Evolutionary conservation across 2,329 filamentous ascomycete species (phyloP).

Genomic region (Pseudocercospora macadamiae): DNA sequence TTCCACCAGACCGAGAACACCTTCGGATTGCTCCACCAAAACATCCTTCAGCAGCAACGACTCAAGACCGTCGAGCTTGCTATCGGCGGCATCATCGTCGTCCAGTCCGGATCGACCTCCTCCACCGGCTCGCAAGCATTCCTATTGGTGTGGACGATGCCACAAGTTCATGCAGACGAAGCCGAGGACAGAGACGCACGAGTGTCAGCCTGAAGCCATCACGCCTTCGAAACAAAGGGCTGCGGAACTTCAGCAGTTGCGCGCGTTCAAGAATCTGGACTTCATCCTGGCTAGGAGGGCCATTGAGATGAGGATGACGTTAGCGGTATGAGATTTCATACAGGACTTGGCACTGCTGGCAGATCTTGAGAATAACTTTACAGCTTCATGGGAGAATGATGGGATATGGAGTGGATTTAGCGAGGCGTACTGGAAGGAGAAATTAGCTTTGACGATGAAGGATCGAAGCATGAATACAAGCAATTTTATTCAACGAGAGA

Average conservation of each 20-base stretch:
- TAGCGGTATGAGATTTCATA: too few relatives aligned
- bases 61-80: not conserved
- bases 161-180: not conserved
- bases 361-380: too few relatives aligned
- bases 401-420: too few relatives aligned
- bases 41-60: not conserved
- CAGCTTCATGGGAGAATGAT: too few relatives aligned
- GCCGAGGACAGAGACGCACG: not conserved
- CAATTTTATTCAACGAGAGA: too few relatives aligned
- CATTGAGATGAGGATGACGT: not conserved
- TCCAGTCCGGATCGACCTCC: not conserved
- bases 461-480: too few relatives aligned
- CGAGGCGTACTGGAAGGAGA: too few relatives aligned
- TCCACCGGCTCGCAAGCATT: not conserved
- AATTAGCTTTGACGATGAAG: too few relatives aligned
- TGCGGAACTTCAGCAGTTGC: not conserved
- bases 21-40: not conserved
- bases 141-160: not conserved
- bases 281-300: slow-evolving; percentile 1
- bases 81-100: not conserved
- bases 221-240: not conserved
- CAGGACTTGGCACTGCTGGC: too few relatives aligned
- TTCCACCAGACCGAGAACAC: not conserved
- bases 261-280: slow-evolving; percentile 1
- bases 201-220: not conserved